Evolutionary conservation across 2,329 filamentous ascomycete species (phyloP).

Genomic region (Hypomyces rosellus): DNA sequence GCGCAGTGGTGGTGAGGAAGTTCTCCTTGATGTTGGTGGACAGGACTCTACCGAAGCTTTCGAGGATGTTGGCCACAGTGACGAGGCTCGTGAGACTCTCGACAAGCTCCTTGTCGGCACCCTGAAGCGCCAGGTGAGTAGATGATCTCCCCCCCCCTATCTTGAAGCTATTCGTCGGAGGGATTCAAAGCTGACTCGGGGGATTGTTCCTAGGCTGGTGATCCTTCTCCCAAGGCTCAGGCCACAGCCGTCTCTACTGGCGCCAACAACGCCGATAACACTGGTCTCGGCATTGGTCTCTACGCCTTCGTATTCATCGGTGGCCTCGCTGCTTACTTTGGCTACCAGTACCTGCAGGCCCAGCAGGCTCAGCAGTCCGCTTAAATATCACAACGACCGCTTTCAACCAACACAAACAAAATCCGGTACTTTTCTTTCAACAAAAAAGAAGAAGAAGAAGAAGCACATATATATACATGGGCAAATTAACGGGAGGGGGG

Average conservation of each 20-base stretch:
- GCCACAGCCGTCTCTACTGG: conserved; percentile 42
- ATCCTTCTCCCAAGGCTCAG: conserved; percentile 64
- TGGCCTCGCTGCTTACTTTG: conserved; percentile 68
- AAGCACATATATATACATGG: background rate
- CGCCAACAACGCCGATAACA: conserved; percentile 40
- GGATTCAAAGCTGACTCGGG: too few species aligned
- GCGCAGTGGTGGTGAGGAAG: conserved; percentile 90
- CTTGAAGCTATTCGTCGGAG: too few species aligned
- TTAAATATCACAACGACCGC: background rate
- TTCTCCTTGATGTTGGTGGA: conserved; percentile 89
- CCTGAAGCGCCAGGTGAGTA: conserved; percentile 72
- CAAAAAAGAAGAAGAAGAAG: background rate
- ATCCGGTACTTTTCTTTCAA: background rate
- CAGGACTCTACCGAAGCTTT: conserved; percentile 97
- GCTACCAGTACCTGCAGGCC: conserved; percentile 76
- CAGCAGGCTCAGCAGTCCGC: conserved; percentile 35
- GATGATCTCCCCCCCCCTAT: too few species aligned
- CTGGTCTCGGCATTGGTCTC: conserved; percentile 66
- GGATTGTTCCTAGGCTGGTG: conserved; percentile 54
- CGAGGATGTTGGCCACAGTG: conserved; percentile 97
- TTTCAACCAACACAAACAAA: background rate
- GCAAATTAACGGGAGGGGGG: background rate
- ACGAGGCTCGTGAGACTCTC: conserved; percentile 94
- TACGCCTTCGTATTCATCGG: conserved; percentile 78
- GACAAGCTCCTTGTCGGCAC: conserved; percentile 66